Conservation (phyloP, 73 alveolate genomes). For the Symbiodinium pilosum region DNA sequence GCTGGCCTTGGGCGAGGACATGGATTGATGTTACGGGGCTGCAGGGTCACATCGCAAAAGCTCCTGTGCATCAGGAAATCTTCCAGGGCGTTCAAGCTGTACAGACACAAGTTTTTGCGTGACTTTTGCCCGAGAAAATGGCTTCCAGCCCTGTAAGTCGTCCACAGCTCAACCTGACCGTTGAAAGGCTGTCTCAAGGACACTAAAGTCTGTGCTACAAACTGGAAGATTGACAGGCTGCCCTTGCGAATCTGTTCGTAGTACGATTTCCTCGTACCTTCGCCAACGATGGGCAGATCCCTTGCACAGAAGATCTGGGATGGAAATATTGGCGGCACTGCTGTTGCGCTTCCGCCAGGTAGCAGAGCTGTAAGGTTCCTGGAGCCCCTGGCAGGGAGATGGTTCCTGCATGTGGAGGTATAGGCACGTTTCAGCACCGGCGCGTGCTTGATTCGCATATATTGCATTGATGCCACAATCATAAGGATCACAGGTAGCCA, state of each 20-base stretch:
- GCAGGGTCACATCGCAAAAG: no score
- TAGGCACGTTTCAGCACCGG: slow-evolving; percentile 39
- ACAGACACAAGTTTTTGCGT: no score
- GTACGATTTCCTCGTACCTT: slow-evolving; percentile 26
- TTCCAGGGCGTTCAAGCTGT: no score
- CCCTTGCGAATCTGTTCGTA: not conserved
- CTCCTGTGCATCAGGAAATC: no score
- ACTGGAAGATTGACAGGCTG: slow-evolving; percentile 28
- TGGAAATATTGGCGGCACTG: not conserved
- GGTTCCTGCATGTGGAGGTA: slow-evolving; percentile 54
- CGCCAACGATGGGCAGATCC: slow-evolving; percentile 87
- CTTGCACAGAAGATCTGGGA: slow-evolving; percentile 54
- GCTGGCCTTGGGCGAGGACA: no score
- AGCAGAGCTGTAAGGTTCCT: slow-evolving; percentile 18
- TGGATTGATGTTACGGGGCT: no score
- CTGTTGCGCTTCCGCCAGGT: slow-evolving; percentile 50
- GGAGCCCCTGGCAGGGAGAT: slow-evolving; percentile 32
- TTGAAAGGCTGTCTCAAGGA: slow-evolving; percentile 4
- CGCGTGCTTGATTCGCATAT: slow-evolving; percentile 44
- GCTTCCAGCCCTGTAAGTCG: no score
- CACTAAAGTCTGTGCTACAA: slow-evolving; percentile 66
- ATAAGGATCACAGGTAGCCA: slow-evolving; percentile 62
- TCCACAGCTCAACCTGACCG: no score
- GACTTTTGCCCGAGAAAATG: no score
- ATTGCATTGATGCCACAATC: slow-evolving; percentile 78